Conservation (phyloP, 768 basidiomycete genomes). For the Termitomyces sp. region DNA sequence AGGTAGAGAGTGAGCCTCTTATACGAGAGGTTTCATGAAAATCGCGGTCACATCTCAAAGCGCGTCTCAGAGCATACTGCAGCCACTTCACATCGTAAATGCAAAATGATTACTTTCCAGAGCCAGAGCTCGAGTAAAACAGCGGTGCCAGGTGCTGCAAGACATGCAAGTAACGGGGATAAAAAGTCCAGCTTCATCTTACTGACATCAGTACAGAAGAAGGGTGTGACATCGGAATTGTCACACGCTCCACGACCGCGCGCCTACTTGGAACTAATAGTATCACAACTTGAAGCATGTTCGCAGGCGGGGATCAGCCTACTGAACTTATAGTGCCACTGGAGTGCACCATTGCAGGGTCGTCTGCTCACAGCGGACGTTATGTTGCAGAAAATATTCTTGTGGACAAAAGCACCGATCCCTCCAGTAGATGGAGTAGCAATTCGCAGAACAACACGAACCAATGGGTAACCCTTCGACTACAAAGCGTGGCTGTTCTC, state of each 20-base stretch:
- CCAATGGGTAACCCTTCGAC: conserved; percentile 68
- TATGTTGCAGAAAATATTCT: conserved; percentile 70
- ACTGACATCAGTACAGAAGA: no score
- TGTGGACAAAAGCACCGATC: conserved; percentile 56
- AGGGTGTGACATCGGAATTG: not conserved
- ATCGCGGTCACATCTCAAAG: no score
- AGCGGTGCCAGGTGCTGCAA: no score
- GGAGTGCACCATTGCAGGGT: conserved; percentile 48
- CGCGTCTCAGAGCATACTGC: no score
- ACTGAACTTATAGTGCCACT: conserved; percentile 23
- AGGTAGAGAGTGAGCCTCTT: no score
- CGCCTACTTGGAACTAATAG: no score
- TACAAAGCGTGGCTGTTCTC: conserved; percentile 56
- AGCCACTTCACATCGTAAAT: no score
- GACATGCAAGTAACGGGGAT: no score
- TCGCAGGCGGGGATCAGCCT: not conserved
- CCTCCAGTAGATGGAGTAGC: conserved; percentile 72
- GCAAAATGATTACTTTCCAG: no score
- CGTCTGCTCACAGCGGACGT: conserved; percentile 66
- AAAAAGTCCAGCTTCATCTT: no score
- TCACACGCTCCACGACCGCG: not conserved
- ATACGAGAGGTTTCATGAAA: no score
- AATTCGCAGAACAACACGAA: conserved; percentile 51
- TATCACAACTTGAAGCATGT: conserved; percentile 5
- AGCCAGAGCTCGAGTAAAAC: no score